Evolutionary conservation across 169 alveolate genomes (phyloP).

Genomic region (Cryptosporidium viatorum): DNA sequence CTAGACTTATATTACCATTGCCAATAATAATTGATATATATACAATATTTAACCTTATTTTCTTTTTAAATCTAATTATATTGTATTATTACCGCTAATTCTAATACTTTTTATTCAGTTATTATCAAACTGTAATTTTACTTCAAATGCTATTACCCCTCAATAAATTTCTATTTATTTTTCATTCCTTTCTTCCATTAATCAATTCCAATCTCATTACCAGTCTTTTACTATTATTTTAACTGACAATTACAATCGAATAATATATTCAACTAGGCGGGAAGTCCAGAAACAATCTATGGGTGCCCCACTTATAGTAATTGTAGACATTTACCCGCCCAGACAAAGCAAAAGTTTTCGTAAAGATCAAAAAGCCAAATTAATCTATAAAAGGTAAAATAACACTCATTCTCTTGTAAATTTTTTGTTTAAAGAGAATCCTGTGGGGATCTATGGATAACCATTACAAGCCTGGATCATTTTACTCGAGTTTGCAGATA

Average conservation of each 20-base stretch:
- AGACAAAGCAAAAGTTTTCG: background rate
- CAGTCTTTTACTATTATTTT: background rate
- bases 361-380: background rate
- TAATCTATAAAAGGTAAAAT: constrained; percentile 20
- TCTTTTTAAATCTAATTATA: too few species aligned
- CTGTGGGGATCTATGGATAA: constrained; percentile 45
- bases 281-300: background rate
- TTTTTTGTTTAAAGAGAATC: constrained; percentile 19
- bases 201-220: background rate
- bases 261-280: background rate
- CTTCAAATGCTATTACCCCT: background rate
- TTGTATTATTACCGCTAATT: background rate
- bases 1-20: too few species aligned
- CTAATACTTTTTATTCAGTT: too few species aligned
- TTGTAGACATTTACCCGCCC: constrained; percentile 36
- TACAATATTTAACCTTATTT: too few species aligned
- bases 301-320: constrained; percentile 28
- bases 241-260: background rate
- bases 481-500: background rate
- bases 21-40: too few species aligned
- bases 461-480: background rate
- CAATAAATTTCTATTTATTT: too few species aligned
- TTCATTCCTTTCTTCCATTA: background rate
- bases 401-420: background rate
- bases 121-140: too few species aligned